Base-by-base conservation (phyloP, 2,329 filamentous ascomycete genomes). In the Talaromyces amestolkiae region DNA sequence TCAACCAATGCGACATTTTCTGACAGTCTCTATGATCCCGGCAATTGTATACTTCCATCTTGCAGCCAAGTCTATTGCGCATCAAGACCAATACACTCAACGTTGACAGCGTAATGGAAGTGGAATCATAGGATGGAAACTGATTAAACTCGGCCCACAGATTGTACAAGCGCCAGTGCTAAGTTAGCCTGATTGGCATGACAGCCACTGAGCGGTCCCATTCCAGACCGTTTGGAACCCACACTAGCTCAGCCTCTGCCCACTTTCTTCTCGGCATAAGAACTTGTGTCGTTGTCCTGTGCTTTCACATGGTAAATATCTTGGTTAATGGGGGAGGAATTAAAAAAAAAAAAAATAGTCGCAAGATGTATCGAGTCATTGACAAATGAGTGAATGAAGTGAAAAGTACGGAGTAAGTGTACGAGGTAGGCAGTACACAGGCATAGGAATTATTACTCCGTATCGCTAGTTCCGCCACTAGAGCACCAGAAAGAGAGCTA, bases 161-260 rank as follows among this genome's bases (percentile, higher is more conserved):
- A 49, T 49, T 27, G 45, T 49, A 22, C 56, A 59, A 59, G 56
- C 56, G 56, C 56, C 56, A 47, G 45, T 39, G 51, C 51, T 56
- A 56, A 56, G 33, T 56, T 56, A 56, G 53, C 49, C 24, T 10
- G 41, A n/a, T 45, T 45, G 27, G 37, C 17, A 37, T 24, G 22
- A 37, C 10, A 60, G 58, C 41, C 41, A 47, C 31, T 49, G 45
- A 60, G 31, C 27, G 45, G 59, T 51, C 59, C 59, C 59, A 24
- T 47, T 53, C 19, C 59, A 61, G 58, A 37, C 58, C 58, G 58
- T 61, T 60, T 49, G 41, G 31, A 22, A 33, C 27, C 58, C 41
- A 37, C 43, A 39, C 59, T 61, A 61, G 59, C 59, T 61, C 58
- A 61, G 59, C 59, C 43, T 61, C 45, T 56, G 33, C 53, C 33